Base-by-base conservation (phyloP, 108 stramenopile species). In the Stephanodiscus minutulus region DNA sequence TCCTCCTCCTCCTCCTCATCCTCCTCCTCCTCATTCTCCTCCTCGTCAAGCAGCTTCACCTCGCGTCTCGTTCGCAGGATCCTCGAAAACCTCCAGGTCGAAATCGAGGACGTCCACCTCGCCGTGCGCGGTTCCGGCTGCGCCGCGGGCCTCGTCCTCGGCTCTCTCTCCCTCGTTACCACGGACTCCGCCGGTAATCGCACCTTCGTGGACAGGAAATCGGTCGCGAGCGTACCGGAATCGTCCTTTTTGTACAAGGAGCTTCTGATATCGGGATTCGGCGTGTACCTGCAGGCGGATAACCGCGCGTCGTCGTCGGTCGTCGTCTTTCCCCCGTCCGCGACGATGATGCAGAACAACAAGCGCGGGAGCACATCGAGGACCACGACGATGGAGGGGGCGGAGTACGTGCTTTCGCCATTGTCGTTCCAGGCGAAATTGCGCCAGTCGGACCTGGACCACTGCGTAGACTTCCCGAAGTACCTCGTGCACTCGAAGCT, bases 41-140 rank as follows among this genome's bases (percentile, higher is more conserved):
- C 50, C 8, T 52, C 50, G 1, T 55, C 54, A 0, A 66, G 78
- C 50, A 82, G 77, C 12, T 92, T 95, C 72, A 78, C 71, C 15
- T 62, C 84, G 11, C 82, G 90, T 22, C 62, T 95, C 58, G 94
- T 88, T 0, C 82, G 90, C 13, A 73, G 90, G 9, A 91, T 95
- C 41, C 64, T 92, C 10, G 91, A 95, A 66, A 95, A 95, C 72
- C 67, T 95, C 25, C 90, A 92, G 69, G 67, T 95, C 8, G 91
- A 92, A 73, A 84, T 95, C 11, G 66, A 84, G 21, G 82, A 89
- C 61, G 91, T 95, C 0, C 88, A 92, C 48, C 27, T 95, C 15
- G 61, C 82, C 15, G 28, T 95, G 10, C 50, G 70, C 39, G 84
- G 85, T 54, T 61, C 36, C 44, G 85, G 80, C 41, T 72, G 81